phyloP scores from a whole-genome alignment of 2,329 filamentous ascomycete species.

The Penicillium verrucosum region DNA sequence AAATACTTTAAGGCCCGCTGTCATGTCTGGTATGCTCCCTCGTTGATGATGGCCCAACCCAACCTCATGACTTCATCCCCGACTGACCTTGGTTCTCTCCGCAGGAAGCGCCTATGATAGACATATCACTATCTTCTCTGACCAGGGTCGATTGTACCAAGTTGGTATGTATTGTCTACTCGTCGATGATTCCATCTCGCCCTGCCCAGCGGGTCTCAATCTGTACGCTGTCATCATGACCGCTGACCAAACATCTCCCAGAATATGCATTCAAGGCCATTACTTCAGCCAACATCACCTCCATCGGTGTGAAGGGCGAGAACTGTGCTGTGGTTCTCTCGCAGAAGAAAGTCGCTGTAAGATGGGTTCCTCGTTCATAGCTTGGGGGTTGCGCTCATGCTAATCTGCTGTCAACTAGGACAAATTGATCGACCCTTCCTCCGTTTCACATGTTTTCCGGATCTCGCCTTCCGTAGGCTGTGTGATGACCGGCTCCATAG shows the following conservation, averaged over 20 bases:
- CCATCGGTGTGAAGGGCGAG: constrained; percentile 92
- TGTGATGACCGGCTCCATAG: constrained; percentile 98
- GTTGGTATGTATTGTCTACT: constrained; percentile 62
- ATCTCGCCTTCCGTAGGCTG: constrained; percentile 94
- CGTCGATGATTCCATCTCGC: not conserved
- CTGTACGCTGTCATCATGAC: constrained; percentile 17
- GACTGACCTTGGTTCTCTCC: constrained; percentile 27
- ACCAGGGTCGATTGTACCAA: constrained; percentile 98
- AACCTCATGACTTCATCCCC: constrained; percentile 31
- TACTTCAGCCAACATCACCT: constrained; percentile 98
- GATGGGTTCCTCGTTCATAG: constrained; percentile 37
- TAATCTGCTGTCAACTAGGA: constrained; percentile 58
- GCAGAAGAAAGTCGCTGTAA: constrained; percentile 98
- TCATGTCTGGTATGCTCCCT: constrained; percentile 44
- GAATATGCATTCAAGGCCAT: constrained; percentile 99
- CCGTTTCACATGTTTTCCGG: constrained; percentile 96
- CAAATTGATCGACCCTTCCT: constrained; percentile 96
- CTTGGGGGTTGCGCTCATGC: constrained; percentile 5
- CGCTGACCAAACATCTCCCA: constrained; percentile 44
- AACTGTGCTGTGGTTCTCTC: constrained; percentile 95
- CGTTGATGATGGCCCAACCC: constrained; percentile 7
- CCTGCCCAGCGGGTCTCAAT: not conserved
- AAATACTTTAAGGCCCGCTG: constrained; percentile 21
- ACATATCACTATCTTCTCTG: constrained; percentile 99
- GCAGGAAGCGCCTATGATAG: constrained; percentile 85